Conservation (phyloP, 164 flowering plant species). For the Chloranthus sessilifolius region DNA sequence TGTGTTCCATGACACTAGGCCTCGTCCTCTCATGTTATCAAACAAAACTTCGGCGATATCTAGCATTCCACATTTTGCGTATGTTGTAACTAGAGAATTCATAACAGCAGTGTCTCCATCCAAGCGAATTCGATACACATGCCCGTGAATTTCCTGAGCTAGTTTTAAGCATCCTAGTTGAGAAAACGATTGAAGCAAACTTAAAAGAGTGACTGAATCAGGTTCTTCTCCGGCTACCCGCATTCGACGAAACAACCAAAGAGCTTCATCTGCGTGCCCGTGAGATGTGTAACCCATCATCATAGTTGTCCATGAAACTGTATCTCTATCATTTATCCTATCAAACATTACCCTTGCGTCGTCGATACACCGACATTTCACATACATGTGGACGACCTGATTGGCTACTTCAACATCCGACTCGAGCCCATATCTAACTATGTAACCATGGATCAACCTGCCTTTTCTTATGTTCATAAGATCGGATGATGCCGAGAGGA, state of each 20-base stretch:
- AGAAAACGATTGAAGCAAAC: constrained; percentile 42
- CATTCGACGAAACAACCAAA: constrained; percentile 35
- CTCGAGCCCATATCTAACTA: constrained; percentile 32
- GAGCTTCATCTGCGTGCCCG: constrained; percentile 37
- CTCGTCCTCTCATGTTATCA: constrained; percentile 13
- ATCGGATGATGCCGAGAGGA: constrained; percentile 34
- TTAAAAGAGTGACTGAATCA: constrained; percentile 34
- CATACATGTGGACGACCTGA: constrained; percentile 44
- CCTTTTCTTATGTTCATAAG: constrained; percentile 29
- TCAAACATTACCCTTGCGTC: constrained; percentile 36
- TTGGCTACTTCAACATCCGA: constrained; percentile 35
- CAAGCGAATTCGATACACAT: constrained; percentile 23
- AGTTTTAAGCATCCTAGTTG: constrained; percentile 33
- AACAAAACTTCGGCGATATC: constrained; percentile 30
- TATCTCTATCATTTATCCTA: constrained; percentile 32
- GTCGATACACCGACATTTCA: constrained; percentile 35
- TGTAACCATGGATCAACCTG: constrained; percentile 39
- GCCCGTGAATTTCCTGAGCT: constrained; percentile 42
- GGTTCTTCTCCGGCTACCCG: constrained; percentile 22
- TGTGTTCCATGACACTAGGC: constrained; percentile 39
- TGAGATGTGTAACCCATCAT: constrained; percentile 39
- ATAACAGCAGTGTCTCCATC: constrained; percentile 26
- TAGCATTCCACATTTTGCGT: constrained; percentile 49
- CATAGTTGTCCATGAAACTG: constrained; percentile 59
- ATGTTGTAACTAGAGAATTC: constrained; percentile 44